Evolutionary conservation across 2,329 filamentous ascomycete species (phyloP).

Genomic region (Pseudogymnoascus sp.): DNA sequence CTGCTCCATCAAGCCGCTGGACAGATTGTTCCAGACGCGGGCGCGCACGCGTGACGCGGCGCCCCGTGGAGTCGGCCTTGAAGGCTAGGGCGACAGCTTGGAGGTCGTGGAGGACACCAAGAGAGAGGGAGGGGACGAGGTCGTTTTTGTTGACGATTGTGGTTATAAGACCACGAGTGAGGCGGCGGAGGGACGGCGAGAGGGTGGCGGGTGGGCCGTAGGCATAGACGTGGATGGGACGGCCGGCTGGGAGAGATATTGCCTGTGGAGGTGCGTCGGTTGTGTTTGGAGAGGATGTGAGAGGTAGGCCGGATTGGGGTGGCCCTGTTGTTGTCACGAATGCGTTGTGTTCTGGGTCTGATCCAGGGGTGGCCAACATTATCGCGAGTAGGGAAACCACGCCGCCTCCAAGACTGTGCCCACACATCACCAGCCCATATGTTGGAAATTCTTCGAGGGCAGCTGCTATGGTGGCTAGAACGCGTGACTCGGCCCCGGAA

Average conservation of each 20-base stretch:
- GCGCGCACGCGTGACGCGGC: constrained; percentile 61
- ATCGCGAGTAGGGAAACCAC: constrained; percentile 50
- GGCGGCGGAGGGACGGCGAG: constrained; percentile 61
- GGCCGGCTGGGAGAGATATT: constrained; percentile 55
- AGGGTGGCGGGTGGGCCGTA: constrained; percentile 70
- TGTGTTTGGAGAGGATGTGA: constrained; percentile 44
- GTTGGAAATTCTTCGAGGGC: constrained; percentile 48
- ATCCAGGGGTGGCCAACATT: constrained; percentile 45
- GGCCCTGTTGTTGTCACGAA: constrained; percentile 53
- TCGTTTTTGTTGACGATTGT: constrained; percentile 68
- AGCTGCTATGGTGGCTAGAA: constrained; percentile 46
- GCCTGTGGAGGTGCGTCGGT: constrained; percentile 22
- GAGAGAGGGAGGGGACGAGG: constrained; percentile 65
- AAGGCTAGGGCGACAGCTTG: constrained; percentile 67
- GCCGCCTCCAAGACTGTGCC: constrained; percentile 49
- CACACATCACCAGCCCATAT: constrained; percentile 50
- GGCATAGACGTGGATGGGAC: constrained; percentile 72
- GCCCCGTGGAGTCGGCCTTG: constrained; percentile 62
- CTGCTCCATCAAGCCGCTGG: constrained; percentile 53
- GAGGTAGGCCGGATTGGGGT: constrained; percentile 36
- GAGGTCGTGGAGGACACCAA: constrained; percentile 68
- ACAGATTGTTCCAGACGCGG: constrained; percentile 59
- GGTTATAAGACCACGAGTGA: constrained; percentile 68
- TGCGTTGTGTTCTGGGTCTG: constrained; percentile 37
- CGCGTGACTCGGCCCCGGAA: constrained; percentile 41